Percentiles rank a stretch among this genome's conserved stretches.
phyloP scores from a whole-genome alignment of 257 asterid species.

The Avicennia marina region DNA sequence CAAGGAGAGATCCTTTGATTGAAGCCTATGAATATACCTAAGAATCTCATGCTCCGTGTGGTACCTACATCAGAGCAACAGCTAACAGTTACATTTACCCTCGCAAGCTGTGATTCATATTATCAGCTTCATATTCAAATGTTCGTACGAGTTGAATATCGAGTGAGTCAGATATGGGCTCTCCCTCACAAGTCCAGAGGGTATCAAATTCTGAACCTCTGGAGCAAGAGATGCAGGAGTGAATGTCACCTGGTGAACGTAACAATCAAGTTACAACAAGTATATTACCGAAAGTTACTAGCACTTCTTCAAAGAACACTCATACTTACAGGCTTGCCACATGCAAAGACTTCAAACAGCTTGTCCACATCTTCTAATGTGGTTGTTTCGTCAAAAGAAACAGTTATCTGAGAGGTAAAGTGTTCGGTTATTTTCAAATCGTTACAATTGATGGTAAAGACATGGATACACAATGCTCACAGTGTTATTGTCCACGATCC shows the following conservation, averaged over 20 bases:
- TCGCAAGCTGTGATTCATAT: not conserved
- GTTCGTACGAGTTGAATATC: constrained; percentile 85
- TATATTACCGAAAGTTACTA: not conserved
- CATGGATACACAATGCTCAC: constrained; percentile 35
- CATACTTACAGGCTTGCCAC: constrained; percentile 78
- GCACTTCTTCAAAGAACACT: constrained; percentile 3
- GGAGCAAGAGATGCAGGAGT: constrained; percentile 85
- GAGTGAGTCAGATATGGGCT: constrained; percentile 73
- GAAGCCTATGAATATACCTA: constrained; percentile 73
- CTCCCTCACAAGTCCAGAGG: constrained; percentile 82
- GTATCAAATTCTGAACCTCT: constrained; percentile 66
- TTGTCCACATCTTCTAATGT: constrained; percentile 93
- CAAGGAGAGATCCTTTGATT: constrained; percentile 86
- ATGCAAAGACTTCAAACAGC: constrained; percentile 70
- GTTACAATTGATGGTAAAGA: not conserved
- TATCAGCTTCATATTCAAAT: not conserved
- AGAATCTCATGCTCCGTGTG: constrained; percentile 98
- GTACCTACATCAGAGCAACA: constrained; percentile 44
- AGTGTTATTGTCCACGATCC: constrained; percentile 68
- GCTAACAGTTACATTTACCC: constrained; percentile 11
- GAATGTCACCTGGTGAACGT: constrained; percentile 56
- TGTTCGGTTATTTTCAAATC: not conserved
- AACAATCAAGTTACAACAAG: not conserved
- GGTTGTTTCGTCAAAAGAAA: constrained; percentile 90
- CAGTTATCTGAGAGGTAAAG: constrained; percentile 57